Evolutionary conservation across 805 yeast species (phyloP).

Genomic region (Sungouiozyma intestinalis): DNA sequence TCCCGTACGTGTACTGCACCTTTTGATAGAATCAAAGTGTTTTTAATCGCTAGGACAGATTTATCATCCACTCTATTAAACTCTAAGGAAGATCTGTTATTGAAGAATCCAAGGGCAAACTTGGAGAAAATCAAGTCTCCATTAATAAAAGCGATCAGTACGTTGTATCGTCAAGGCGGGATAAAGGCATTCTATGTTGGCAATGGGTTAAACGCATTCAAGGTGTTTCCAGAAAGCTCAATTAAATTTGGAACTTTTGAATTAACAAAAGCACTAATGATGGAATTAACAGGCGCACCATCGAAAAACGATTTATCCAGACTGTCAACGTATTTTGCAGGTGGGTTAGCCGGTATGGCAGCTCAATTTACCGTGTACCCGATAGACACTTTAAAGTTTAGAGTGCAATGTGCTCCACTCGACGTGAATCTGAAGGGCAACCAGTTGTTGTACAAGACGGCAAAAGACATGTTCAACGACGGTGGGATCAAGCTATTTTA

Average conservation of each 20-base stretch:
- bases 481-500: conserved; percentile 77
- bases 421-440: conserved; percentile 54
- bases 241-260: conserved; percentile 96
- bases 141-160: conserved; percentile 64
- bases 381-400: conserved; percentile 84
- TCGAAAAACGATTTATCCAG: conserved; percentile 64
- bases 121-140: conserved; percentile 56
- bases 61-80: conserved; percentile 58
- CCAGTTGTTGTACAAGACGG: conserved; percentile 51
- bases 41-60: conserved; percentile 83
- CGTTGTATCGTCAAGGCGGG: conserved; percentile 84
- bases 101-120: conserved; percentile 32
- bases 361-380: conserved; percentile 93
- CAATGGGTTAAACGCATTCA: conserved; percentile 84
- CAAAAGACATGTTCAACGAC: conserved; percentile 61
- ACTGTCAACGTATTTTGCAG: conserved; percentile 76
- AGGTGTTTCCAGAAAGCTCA: conserved; percentile 94
- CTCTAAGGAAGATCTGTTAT: conserved; percentile 38
- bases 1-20: conserved; percentile 97
- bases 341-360: conserved; percentile 92
- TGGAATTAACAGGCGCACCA: conserved; percentile 62
- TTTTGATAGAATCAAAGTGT: conserved; percentile 88
- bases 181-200: conserved; percentile 84
- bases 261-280: conserved; percentile 64
- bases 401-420: conserved; percentile 85